Evolutionary conservation across 257 asterid species (phyloP).

Genomic region (Buddleja alternifolia): DNA sequence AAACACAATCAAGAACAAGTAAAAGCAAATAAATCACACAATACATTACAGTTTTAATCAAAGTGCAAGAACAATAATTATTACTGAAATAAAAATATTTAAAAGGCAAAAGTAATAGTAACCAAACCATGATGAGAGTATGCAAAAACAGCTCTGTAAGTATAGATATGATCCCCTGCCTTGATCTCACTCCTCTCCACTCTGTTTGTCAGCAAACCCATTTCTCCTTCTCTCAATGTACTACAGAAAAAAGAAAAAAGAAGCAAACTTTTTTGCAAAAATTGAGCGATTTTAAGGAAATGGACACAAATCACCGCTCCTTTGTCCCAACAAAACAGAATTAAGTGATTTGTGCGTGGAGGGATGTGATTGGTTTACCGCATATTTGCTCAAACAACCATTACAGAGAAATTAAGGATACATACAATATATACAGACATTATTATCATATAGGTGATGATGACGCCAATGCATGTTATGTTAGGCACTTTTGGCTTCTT

Average conservation of each 20-base stretch:
- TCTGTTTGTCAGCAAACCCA: slow-evolving; percentile 85
- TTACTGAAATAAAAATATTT: not conserved
- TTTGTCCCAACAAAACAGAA: not conserved
- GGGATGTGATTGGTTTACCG: slow-evolving; percentile 26
- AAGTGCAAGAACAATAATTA: not conserved
- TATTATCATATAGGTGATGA: slow-evolving; percentile 35
- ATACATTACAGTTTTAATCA: slow-evolving; percentile 19
- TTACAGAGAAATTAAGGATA: slow-evolving; percentile 10
- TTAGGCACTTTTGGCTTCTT: not conserved
- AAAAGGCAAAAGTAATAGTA: not conserved
- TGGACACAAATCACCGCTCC: slow-evolving; percentile 37
- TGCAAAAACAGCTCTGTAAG: slow-evolving; percentile 85
- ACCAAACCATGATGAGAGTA: slow-evolving; percentile 82
- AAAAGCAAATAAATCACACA: slow-evolving; percentile 7
- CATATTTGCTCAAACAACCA: slow-evolving; percentile 9
- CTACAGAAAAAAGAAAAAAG: slow-evolving; percentile 24
- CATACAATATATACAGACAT: not conserved
- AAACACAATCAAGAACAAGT: not conserved
- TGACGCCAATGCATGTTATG: slow-evolving; percentile 21
- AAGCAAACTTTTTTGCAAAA: not conserved
- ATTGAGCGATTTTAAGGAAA: slow-evolving; percentile 14
- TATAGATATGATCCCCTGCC: slow-evolving; percentile 85
- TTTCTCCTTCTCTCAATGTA: slow-evolving; percentile 27
- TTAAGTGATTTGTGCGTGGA: not conserved
- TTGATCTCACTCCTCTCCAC: slow-evolving; percentile 68